Base-by-base conservation (phyloP, 1,284 basidiomycete species). In the Malassezia vespertilionis region DNA sequence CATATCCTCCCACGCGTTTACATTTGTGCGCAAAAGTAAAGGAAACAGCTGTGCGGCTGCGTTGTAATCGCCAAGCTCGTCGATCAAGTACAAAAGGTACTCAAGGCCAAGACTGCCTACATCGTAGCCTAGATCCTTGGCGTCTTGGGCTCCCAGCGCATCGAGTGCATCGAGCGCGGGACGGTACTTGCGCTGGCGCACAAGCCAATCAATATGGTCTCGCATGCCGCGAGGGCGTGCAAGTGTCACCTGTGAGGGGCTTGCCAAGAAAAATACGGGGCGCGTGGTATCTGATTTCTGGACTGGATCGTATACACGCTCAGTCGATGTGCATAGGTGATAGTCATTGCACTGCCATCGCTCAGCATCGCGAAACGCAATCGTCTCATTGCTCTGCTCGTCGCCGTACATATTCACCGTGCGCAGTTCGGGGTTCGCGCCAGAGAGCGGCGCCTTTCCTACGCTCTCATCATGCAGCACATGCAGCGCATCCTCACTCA, bases 261-360 rank as follows among this genome's bases (percentile, higher is more conserved):
- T 86, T 53, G 86, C 72, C 18, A 95, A 84, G 28, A 90, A 80
- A 64, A 90, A 86, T 44, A 73, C 38, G 15, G 51, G 17, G 35
- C 45, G 10, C 41, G 10, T 28, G 17, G 23, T 22, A 10, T 31
- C 11, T 8, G 15, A 12, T 11, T 30, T 17, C 1, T 20, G 26
- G 4, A 31, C 26, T 5, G 40, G 32, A 18, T 39, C 27, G 18
- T 26, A 22, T 14, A 14, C n/a, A 6, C 47, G 66, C 52, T 56
- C 52, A 0, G 61, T 56, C 0, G 58, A 58, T 2, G 77, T 78
- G 2, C 36, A 17, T 14, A 95, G 75, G 14, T 79, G 73, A 65
- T 96, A 96, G 71, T 97, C 91, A 63, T 90, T 90, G 72, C 90
- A 96, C 14, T 82, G 81, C 78, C 85, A 93, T 12, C 80, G 75